Percentiles rank a stretch among this genome's conserved stretches.
phyloP scores from a whole-genome alignment of 257 asterid genomes.

The Mentha longifolia region DNA sequence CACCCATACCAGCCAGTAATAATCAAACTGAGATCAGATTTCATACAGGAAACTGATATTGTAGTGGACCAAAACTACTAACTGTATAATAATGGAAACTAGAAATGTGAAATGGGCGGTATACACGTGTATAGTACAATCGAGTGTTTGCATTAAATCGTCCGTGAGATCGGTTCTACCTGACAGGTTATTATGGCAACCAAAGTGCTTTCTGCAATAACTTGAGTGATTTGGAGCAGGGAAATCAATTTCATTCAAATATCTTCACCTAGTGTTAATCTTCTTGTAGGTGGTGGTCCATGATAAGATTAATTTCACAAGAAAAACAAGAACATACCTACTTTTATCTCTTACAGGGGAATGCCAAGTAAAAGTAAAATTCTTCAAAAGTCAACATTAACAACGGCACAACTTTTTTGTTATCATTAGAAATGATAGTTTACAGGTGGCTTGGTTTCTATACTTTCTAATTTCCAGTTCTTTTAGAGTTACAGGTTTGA shows the following conservation, averaged over 20 bases:
- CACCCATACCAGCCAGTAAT: not conserved
- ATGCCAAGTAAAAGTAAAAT: not conserved
- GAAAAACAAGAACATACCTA: not conserved
- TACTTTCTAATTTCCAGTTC: not conserved
- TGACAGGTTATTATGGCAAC: not conserved
- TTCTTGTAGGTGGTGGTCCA: not conserved
- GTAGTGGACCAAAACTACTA: too few species aligned
- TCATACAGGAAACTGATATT: not conserved
- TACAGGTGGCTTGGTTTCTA: not conserved
- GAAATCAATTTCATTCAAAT: not conserved
- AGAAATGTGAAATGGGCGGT: too few species aligned
- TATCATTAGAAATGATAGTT: slow-evolving; percentile 9
- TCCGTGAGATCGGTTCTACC: not conserved
- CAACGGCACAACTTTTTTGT: not conserved
- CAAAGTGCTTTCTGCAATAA: slow-evolving; percentile 4
- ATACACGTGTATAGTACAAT: too few species aligned
- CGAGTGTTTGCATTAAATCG: too few species aligned
- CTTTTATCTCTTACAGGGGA: not conserved
- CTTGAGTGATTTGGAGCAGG: not conserved
- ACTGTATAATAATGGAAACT: too few species aligned
- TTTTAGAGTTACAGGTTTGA: not conserved
- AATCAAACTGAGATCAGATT: not conserved
- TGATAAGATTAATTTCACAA: not conserved
- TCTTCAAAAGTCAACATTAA: slow-evolving; percentile 10
- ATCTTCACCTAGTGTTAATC: not conserved